Conservation (phyloP, 2,329 filamentous ascomycete species). For the Fusarium penzigii region DNA sequence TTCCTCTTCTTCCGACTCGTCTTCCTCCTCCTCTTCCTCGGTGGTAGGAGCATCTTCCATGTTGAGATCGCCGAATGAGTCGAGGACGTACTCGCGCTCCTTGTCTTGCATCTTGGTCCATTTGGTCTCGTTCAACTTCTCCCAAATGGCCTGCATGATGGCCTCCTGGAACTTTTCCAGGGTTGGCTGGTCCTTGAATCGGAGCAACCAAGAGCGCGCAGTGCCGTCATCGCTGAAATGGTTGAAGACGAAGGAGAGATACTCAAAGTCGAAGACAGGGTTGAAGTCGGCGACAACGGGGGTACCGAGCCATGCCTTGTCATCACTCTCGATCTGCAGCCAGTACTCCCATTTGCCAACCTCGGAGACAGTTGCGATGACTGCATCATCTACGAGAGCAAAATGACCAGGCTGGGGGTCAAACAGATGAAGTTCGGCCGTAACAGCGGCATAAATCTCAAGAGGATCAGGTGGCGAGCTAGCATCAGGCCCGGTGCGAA, state of each 20-base stretch:
- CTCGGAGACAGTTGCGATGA: slow-evolving; percentile 81
- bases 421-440: slow-evolving; percentile 88
- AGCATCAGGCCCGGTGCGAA: slow-evolving; percentile 22
- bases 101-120: slow-evolving; percentile 92
- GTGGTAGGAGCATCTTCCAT: slow-evolving; percentile 73
- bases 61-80: slow-evolving; percentile 90
- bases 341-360: slow-evolving; percentile 93
- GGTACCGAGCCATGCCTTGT: slow-evolving; percentile 84
- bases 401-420: slow-evolving; percentile 89
- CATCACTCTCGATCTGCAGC: slow-evolving; percentile 78
- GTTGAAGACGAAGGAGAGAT: slow-evolving; percentile 99
- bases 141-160: slow-evolving; percentile 94
- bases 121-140: slow-evolving; percentile 90
- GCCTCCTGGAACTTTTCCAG: slow-evolving; percentile 90
- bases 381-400: slow-evolving; percentile 71
- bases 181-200: slow-evolving; percentile 81
- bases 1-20: slow-evolving; percentile 57
- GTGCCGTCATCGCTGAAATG: slow-evolving; percentile 87
- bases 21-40: slow-evolving; percentile 49
- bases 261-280: slow-evolving; percentile 98
- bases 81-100: slow-evolving; percentile 90
- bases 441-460: slow-evolving; percentile 73
- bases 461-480: slow-evolving; percentile 61
- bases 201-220: slow-evolving; percentile 92
- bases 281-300: slow-evolving; percentile 88